Percentiles rank a stretch among this genome's conserved stretches.
phyloP scores from a whole-genome alignment of 1,284 basidiomycete genomes.

The Coriolopsis trogii region DNA sequence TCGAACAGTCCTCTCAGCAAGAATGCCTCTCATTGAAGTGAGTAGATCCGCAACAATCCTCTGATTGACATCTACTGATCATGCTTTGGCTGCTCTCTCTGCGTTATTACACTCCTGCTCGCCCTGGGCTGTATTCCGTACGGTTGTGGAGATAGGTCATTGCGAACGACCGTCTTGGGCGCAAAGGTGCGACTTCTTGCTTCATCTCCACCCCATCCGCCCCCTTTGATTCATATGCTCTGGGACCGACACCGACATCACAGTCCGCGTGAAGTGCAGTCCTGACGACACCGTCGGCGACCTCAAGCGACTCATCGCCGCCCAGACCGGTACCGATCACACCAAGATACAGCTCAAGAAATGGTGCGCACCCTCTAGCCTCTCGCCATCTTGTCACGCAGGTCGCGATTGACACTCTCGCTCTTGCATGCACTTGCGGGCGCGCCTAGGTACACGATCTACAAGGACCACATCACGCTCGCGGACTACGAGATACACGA shows the following conservation, averaged over 20 bases:
- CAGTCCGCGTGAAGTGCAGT: slow-evolving; percentile 92
- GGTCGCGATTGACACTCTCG: neutral
- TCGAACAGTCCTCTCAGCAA: too few species aligned
- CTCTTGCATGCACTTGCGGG: neutral
- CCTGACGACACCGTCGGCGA: slow-evolving; percentile 97
- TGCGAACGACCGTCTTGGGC: slow-evolving; percentile 95
- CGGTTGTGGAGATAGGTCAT: slow-evolving; percentile 64
- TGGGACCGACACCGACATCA: too few species aligned
- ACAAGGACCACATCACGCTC: slow-evolving; percentile 94
- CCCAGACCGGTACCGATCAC: slow-evolving; percentile 89
- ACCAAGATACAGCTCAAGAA: slow-evolving; percentile 95
- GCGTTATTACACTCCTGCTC: neutral
- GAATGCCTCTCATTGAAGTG: slow-evolving; percentile 26
- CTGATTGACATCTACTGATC: neutral
- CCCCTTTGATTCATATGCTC: too few species aligned
- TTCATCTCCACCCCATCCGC: neutral
- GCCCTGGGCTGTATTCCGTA: neutral
- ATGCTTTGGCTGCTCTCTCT: too few species aligned
- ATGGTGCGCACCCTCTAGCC: too few species aligned
- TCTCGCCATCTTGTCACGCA: too few species aligned
- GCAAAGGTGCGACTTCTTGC: slow-evolving; percentile 71
- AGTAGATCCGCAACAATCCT: neutral
- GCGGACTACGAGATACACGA: slow-evolving; percentile 94
- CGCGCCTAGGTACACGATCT: slow-evolving; percentile 94
- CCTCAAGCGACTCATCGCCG: slow-evolving; percentile 95